Conservation (phyloP, 2,329 filamentous ascomycete genomes). For the Coniochaeta sp. region DNA sequence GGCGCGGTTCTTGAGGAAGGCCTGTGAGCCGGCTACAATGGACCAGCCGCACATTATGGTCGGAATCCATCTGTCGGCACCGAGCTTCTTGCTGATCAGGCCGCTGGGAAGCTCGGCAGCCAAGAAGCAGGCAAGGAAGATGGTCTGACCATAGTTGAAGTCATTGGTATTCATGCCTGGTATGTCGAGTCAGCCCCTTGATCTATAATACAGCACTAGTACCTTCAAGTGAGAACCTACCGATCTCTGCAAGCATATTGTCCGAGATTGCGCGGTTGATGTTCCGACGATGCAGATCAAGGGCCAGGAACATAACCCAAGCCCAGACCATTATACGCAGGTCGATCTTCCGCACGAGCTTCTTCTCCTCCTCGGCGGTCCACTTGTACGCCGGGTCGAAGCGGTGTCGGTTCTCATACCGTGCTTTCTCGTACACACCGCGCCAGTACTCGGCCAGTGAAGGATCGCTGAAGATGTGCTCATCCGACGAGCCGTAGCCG, state of each 20-base stretch:
- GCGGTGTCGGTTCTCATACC: conserved; percentile 54
- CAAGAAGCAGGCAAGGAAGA: conserved; percentile 38
- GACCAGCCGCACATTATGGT: conserved; percentile 27
- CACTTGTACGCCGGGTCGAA: conserved; percentile 50
- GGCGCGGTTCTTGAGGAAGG: conserved; percentile 18
- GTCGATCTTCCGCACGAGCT: conserved; percentile 41
- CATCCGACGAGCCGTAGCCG: conserved; percentile 22
- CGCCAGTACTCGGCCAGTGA: conserved; percentile 45
- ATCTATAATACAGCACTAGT: neutral
- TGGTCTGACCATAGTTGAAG: conserved; percentile 38
- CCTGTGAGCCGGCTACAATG: conserved; percentile 19
- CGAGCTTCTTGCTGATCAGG: conserved; percentile 41
- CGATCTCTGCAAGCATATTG: conserved; percentile 26
- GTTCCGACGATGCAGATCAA: conserved; percentile 19
- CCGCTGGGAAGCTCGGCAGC: conserved; percentile 44
- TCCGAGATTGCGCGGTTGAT: conserved; percentile 23
- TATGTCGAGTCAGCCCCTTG: neutral
- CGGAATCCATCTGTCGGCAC: conserved; percentile 40
- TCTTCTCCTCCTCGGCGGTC: conserved; percentile 44
- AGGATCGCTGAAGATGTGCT: conserved; percentile 42
- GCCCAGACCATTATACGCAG: conserved; percentile 24
- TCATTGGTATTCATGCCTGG: conserved; percentile 24
- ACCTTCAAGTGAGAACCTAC: conserved; percentile 11
- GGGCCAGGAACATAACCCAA: conserved; percentile 17
- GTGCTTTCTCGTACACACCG: conserved; percentile 43